A percentile compares a stretch with the other conserved stretches of the same genome.
phyloP scores from a whole-genome alignment of 768 basidiomycete genomes.

The Dacryopinax primogenitus region DNA sequence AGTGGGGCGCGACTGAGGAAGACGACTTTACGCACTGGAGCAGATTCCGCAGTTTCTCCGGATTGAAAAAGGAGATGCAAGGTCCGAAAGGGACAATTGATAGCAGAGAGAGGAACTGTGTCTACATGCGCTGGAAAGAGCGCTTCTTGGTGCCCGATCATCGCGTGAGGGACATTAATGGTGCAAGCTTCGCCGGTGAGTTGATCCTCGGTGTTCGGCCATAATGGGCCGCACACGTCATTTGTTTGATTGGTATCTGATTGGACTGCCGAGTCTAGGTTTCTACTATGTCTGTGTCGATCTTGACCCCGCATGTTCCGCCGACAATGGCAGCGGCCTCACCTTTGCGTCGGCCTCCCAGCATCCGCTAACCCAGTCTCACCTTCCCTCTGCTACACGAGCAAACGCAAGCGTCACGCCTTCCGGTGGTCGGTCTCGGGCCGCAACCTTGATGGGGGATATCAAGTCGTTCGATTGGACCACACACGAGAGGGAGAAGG shows the following conservation, averaged over 20 bases:
- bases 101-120: constrained; percentile 47
- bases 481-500: constrained; percentile 30
- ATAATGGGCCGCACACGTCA: constrained; percentile 8
- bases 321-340: constrained; percentile 28
- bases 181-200: constrained; percentile 87
- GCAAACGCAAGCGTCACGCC: constrained; percentile 25
- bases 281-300: constrained; percentile 95
- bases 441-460: constrained; percentile 1
- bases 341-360: constrained; percentile 23
- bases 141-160: constrained; percentile 91
- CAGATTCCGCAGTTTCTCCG: constrained; percentile 79
- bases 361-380: constrained; percentile 26
- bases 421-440: constrained; percentile 11
- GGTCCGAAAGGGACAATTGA: constrained; percentile 65
- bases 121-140: constrained; percentile 98
- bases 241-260: constrained; percentile 9
- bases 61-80: constrained; percentile 66
- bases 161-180: constrained; percentile 83
- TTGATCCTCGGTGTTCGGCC: constrained; percentile 12
- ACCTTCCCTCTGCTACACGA: constrained; percentile 24
- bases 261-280: constrained; percentile 35
- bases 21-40: constrained; percentile 93
- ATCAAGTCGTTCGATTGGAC: constrained; percentile 23
- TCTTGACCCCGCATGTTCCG: constrained; percentile 48
- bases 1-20: constrained; percentile 81